phyloP scores from a whole-genome alignment of 805 yeast genomes.

The Candida montana region DNA sequence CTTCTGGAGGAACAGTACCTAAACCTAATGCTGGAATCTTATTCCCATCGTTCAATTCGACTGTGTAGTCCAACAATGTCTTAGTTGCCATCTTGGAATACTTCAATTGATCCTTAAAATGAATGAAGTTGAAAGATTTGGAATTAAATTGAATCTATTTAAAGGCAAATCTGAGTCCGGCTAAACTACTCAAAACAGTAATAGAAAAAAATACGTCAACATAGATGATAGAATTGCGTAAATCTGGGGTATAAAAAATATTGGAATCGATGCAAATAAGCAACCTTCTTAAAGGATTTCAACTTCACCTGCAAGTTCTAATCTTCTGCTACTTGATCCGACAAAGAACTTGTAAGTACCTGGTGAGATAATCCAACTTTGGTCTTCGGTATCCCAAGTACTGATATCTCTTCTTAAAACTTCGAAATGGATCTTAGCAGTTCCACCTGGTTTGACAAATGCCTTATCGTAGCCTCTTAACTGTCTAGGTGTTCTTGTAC shows the following conservation, averaged over 20 bases:
- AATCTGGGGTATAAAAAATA: too few relatives aligned
- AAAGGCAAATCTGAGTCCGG: too few relatives aligned
- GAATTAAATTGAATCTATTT: too few relatives aligned
- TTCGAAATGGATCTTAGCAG: constrained; percentile 35
- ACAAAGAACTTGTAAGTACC: constrained; percentile 50
- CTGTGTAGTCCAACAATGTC: constrained; percentile 4
- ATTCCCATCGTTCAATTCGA: constrained; percentile 48
- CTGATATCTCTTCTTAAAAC: constrained; percentile 49
- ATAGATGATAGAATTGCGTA: too few relatives aligned
- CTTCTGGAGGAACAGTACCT: constrained; percentile 54
- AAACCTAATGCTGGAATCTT: constrained; percentile 63
- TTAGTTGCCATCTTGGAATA: constrained; percentile 16
- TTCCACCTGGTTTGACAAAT: constrained; percentile 36
- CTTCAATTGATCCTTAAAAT: too few relatives aligned
- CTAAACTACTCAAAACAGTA: background rate
- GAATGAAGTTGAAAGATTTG: too few relatives aligned
- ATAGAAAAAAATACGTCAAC: too few relatives aligned
- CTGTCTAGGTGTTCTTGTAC: constrained; percentile 45
- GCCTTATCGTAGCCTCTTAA: constrained; percentile 57
- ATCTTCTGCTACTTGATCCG: constrained; percentile 43
- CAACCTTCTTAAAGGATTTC: constrained; percentile 22
- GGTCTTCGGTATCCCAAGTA: constrained; percentile 49
- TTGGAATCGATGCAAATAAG: too few relatives aligned
- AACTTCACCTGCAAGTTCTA: constrained; percentile 39
- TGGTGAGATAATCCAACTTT: constrained; percentile 54